Evolutionary conservation across 1,139 yeast species (phyloP), one percentile per base, ranked within the genome.

Genomic region (Pichia sp.): DNA sequence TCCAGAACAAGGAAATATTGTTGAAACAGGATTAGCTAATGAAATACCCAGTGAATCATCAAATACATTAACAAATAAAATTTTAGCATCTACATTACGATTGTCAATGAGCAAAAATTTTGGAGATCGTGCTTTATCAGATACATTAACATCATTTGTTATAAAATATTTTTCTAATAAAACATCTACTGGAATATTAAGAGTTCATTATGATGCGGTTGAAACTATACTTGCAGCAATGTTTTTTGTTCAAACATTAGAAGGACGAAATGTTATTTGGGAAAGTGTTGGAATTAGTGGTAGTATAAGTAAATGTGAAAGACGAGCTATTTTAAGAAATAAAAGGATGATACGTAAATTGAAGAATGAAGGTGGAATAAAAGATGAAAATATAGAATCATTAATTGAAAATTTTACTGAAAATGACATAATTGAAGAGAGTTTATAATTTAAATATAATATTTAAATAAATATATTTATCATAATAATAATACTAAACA

Each of bases 251-350:
- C 71, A 69, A 38, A 65, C 67, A 28, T 56, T 87, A 2, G 80
- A 72, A 29, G 77, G 74, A n/a, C 60, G 62, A 31, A 67, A 68
- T 4, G 78, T 82, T 9, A 73, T 83, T 5, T 62, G 89, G 8
- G 70, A 80, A 45, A 81, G 87, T 35, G 66, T 76, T 3, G 82
- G 85, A 50, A 80, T 87, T 0, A 82, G 95, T 56, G 97, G 97
- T 0, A 89, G 97, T 0, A 89, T 92, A 38, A 83, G 82, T 60
- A 87, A 87, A 59, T 76, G 95, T 57, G 95, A 89, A 60, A 74
- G 80, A 54, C 77, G 70, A 50, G 82, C 84, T 0, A 74, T 80
- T 27, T 48, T 49, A 22, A 52, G 48, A 37, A 36, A 37, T 29
- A 37, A 28, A 16, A 28, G 20, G 20, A 23, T 41, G 27, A 39